Evolutionary conservation across 768 basidiomycete genomes (phyloP).

Genomic region (Xerocomellus intermedius): DNA sequence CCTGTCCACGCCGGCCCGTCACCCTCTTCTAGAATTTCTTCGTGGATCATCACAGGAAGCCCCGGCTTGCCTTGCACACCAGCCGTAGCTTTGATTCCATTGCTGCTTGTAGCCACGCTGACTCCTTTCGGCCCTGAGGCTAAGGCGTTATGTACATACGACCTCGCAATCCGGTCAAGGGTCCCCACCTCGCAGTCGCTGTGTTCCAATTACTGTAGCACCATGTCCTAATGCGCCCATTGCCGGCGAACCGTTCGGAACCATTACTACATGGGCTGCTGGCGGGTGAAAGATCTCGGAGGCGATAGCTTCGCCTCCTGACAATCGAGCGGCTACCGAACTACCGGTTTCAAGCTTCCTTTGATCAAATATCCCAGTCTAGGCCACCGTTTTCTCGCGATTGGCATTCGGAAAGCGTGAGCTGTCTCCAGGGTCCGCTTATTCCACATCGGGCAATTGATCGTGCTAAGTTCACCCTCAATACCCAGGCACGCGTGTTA

Average conservation of each 20-base stretch:
- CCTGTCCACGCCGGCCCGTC: constrained; percentile 12
- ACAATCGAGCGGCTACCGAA: constrained; percentile 33
- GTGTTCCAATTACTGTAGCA: constrained; percentile 19
- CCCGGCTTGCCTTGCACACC: background rate
- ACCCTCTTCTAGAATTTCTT: constrained; percentile 4
- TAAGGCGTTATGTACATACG: constrained; percentile 7
- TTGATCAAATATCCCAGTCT: constrained; percentile 30
- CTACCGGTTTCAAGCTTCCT: constrained; percentile 30
- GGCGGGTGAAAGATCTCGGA: constrained; percentile 33
- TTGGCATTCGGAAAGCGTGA: constrained; percentile 19
- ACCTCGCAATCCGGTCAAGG: constrained; percentile 12
- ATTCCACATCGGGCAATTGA: constrained; percentile 24
- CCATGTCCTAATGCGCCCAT: constrained; percentile 23
- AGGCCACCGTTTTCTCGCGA: constrained; percentile 27
- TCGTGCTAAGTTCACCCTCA: constrained; percentile 21
- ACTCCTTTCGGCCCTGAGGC: constrained; percentile 14
- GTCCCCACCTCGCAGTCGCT: constrained; percentile 12
- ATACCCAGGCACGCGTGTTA: constrained; percentile 22
- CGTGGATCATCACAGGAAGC: constrained; percentile 31
- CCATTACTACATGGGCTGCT: constrained; percentile 32
- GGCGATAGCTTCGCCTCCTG: constrained; percentile 33
- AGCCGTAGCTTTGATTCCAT: constrained; percentile 3
- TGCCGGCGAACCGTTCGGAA: constrained; percentile 30
- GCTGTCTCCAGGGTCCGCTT: constrained; percentile 35
- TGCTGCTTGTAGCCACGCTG: constrained; percentile 1